Percentiles rank a stretch among this genome's conserved stretches.
phyloP scores from a whole-genome alignment of 2,329 filamentous ascomycete species.

The Pseudocercospora fijiensis region DNA sequence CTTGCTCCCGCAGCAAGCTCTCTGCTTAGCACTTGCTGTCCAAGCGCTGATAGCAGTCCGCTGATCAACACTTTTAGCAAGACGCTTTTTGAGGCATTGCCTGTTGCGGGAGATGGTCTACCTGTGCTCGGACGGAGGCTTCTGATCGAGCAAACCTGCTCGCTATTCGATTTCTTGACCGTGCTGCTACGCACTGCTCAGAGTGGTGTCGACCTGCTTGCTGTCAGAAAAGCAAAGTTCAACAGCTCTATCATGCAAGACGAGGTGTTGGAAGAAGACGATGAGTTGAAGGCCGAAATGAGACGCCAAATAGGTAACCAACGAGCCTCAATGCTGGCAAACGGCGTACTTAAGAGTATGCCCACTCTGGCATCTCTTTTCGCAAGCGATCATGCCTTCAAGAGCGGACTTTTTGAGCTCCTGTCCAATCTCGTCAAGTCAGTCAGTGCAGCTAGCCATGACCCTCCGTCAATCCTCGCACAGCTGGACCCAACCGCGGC shows the following conservation, averaged over 20 bases:
- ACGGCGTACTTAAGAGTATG: conserved; percentile 25
- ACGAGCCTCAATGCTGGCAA: conserved; percentile 20
- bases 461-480: conserved; percentile 90
- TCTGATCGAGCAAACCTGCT: conserved; percentile 25
- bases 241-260: neutral
- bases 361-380: conserved; percentile 29
- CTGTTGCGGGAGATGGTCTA: conserved; percentile 25
- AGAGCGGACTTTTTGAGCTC: conserved; percentile 24
- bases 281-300: neutral
- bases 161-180: conserved; percentile 21
- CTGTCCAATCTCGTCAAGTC: conserved; percentile 28
- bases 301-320: conserved; percentile 8
- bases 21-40: conserved; percentile 68
- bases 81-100: conserved; percentile 24
- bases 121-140: conserved; percentile 20
- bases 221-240: neutral
- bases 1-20: conserved; percentile 73
- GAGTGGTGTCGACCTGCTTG: conserved; percentile 14
- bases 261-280: neutral
- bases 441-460: conserved; percentile 47
- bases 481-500: conserved; percentile 81
- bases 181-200: conserved; percentile 26
- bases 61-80: conserved; percentile 21
- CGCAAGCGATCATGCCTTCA: conserved; percentile 28
- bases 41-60: conserved; percentile 21